Conservation (phyloP, 2,329 filamentous ascomycete genomes). For the Colletotrichum sublineola region DNA sequence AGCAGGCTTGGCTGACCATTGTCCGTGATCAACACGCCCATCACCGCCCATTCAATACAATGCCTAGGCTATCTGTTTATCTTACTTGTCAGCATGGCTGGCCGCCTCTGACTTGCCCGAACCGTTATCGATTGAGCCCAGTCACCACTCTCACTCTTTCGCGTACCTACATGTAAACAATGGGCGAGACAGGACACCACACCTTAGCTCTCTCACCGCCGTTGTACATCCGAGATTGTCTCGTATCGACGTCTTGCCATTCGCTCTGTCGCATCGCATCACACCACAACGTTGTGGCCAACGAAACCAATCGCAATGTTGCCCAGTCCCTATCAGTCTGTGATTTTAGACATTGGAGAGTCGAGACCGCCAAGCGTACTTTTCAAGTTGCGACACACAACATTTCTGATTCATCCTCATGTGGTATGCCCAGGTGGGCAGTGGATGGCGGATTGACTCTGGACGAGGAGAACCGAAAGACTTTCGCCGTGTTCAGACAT, state of each 20-base stretch:
- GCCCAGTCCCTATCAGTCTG: neutral
- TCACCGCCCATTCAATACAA: neutral
- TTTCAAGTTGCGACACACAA: neutral
- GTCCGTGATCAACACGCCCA: constrained; percentile 13
- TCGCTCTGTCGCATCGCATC: constrained; percentile 19
- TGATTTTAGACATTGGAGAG: neutral
- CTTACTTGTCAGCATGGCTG: constrained; percentile 2
- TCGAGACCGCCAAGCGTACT: neutral
- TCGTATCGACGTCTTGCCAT: constrained; percentile 3
- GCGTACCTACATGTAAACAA: neutral
- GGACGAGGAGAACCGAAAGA: neutral
- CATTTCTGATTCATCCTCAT: neutral
- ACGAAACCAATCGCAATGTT: neutral
- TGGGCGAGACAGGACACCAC: constrained; percentile 15
- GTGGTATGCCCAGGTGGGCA: no score
- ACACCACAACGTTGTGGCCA: neutral
- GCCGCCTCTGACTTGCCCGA: constrained; percentile 3
- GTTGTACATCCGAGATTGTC: constrained; percentile 32
- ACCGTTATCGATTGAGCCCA: neutral
- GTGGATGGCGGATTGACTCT: neutral
- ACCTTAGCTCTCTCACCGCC: constrained; percentile 29
- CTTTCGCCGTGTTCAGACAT: neutral
- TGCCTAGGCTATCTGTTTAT: neutral
- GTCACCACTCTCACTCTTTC: neutral
- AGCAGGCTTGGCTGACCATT: neutral